These are phyloP conservation scores for Cephaloascus albidus DNA, from an alignment of 805 yeast species.

Conservation along the genomic window DNA sequence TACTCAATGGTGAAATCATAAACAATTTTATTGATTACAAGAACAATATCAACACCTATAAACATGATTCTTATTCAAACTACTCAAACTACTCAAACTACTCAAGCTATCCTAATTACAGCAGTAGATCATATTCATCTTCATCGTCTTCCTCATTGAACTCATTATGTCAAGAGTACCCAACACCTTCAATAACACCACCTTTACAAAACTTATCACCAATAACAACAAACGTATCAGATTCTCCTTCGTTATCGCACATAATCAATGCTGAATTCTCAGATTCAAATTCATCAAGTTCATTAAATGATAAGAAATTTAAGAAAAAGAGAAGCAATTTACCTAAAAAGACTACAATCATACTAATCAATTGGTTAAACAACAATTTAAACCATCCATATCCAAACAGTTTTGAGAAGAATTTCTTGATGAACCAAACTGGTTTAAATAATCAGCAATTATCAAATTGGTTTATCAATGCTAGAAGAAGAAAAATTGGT, in stretches of 20 bases:
- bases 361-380: conserved; percentile 64
- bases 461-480: conserved; percentile 84
- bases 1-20: not conserved
- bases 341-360: conserved; percentile 70
- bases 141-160: not conserved
- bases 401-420: conserved; percentile 74
- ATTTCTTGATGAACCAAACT: conserved; percentile 56
- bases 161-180: not conserved
- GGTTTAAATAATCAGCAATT: conserved; percentile 76
- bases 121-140: not conserved
- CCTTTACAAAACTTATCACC: too few species aligned
- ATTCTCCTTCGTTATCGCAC: not conserved
- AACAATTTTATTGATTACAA: not conserved
- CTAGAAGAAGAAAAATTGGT: conserved; percentile 66
- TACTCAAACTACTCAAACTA: not conserved
- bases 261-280: not conserved
- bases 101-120: too few species aligned
- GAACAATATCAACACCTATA: not conserved
- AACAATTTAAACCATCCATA: conserved; percentile 74
- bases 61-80: too few species aligned
- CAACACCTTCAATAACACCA: not conserved
- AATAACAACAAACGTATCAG: not conserved
- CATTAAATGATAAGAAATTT: not conserved
- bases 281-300: not conserved
- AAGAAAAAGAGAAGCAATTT: conserved; percentile 55